Conservation (phyloP, 768 basidiomycete species). For the Pulveroboletus ravenelii region DNA sequence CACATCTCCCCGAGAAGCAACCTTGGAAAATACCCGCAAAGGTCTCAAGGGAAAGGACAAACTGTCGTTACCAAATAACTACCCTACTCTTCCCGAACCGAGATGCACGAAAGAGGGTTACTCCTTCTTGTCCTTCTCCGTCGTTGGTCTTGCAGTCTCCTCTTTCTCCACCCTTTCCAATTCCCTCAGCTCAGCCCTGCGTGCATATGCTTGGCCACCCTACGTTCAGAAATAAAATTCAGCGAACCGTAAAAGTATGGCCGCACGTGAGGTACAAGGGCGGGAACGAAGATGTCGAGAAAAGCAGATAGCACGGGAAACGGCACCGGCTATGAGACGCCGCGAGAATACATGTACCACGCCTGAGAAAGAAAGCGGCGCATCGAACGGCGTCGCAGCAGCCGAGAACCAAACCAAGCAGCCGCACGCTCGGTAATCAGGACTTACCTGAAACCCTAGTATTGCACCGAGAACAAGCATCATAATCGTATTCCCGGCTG, state of each 20-base stretch:
- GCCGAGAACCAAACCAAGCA: not conserved
- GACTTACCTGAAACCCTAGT: slow-evolving; percentile 66
- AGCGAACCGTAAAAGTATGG: slow-evolving; percentile 5
- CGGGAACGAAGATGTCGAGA: slow-evolving; percentile 8
- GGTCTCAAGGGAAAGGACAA: not conserved
- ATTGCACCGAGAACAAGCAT: slow-evolving; percentile 62
- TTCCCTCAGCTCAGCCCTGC: slow-evolving; percentile 50
- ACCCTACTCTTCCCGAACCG: slow-evolving; percentile 3
- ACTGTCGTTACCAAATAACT: slow-evolving; percentile 1
- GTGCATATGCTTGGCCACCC: slow-evolving; percentile 84
- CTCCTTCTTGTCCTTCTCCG: slow-evolving; percentile 31
- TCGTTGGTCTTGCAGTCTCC: slow-evolving; percentile 10
- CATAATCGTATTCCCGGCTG: slow-evolving; percentile 85
- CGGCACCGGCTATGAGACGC: slow-evolving; percentile 13
- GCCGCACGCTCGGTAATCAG: not conserved
- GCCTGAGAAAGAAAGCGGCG: slow-evolving; percentile 7
- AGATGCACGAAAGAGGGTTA: slow-evolving; percentile 7
- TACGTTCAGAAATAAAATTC: slow-evolving; percentile 31
- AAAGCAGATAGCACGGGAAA: not conserved
- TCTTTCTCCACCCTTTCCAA: slow-evolving; percentile 36
- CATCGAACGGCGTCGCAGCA: slow-evolving; percentile 3
- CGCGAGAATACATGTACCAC: not conserved
- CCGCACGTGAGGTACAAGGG: slow-evolving; percentile 1
- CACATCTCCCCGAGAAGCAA: not conserved
- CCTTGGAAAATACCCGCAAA: not conserved